Evolutionary conservation across 2,329 filamentous ascomycete species (phyloP).

Genomic region (Sclerotinia borealis): DNA sequence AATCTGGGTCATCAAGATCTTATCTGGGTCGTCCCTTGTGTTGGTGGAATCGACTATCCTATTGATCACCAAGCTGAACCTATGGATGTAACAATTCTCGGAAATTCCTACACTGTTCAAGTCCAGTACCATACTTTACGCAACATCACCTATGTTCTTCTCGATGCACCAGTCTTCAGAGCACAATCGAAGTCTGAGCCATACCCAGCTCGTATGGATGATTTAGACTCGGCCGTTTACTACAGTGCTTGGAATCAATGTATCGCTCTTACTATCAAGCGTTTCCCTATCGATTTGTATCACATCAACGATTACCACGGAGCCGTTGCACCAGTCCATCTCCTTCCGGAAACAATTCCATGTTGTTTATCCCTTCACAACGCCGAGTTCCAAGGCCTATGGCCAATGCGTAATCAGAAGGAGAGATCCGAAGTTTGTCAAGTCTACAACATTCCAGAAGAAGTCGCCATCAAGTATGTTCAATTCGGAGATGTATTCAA

Average conservation of each 20-base stretch:
- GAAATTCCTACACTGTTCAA: conserved; percentile 52
- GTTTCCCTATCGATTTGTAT: conserved; percentile 59
- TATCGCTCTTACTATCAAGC: conserved; percentile 55
- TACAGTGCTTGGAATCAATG: conserved; percentile 68
- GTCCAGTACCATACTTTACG: conserved; percentile 57
- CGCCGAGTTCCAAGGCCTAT: conserved; percentile 63
- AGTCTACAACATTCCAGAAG: conserved; percentile 55
- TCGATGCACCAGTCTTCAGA: conserved; percentile 54
- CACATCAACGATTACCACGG: conserved; percentile 64
- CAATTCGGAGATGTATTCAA: conserved; percentile 67
- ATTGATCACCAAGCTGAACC: conserved; percentile 51
- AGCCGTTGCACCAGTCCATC: conserved; percentile 56
- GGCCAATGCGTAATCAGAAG: conserved; percentile 58
- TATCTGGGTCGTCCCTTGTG: conserved; percentile 58
- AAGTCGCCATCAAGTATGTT: conserved; percentile 54
- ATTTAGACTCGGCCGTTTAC: conserved; percentile 61
- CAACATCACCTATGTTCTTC: conserved; percentile 63
- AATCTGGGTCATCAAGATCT: conserved; percentile 58
- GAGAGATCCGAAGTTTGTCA: conserved; percentile 58
- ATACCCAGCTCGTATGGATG: conserved; percentile 63
- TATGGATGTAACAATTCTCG: conserved; percentile 57
- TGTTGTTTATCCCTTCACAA: conserved; percentile 61
- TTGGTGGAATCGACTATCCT: conserved; percentile 59
- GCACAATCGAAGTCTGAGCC: conserved; percentile 57
- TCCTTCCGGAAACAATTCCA: conserved; percentile 54